Percentiles rank a stretch among this genome's conserved stretches.
Evolutionary conservation across 208 protist genomes (phyloP).

Genomic region (Acanthamoeba castellanii): DNA sequence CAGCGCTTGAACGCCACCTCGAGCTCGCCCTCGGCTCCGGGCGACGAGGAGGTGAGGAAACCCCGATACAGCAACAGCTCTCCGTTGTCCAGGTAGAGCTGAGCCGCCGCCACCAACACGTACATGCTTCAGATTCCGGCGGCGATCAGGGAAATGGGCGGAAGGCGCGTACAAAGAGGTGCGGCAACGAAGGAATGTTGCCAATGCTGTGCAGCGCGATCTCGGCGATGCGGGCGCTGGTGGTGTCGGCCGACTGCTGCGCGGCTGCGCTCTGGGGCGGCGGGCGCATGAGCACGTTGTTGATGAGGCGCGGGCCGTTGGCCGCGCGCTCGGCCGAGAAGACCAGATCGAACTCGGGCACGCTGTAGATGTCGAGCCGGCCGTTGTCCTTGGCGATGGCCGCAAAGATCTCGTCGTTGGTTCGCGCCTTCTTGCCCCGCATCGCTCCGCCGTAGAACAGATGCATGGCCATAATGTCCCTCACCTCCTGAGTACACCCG

Average conservation of each 20-base stretch:
- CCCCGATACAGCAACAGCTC: conserved; percentile 45
- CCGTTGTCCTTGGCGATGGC: conserved; percentile 2
- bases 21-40: not conserved
- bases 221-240: not conserved
- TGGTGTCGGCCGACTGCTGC: not conserved
- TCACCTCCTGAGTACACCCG: not conserved
- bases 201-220: conserved; percentile 50
- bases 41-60: not conserved
- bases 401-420: conserved; percentile 49
- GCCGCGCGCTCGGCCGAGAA: not conserved
- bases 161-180: conserved; percentile 11
- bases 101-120: not conserved
- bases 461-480: not conserved
- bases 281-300: conserved; percentile 13
- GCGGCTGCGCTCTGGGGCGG: not conserved
- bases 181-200: conserved; percentile 54
- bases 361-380: conserved; percentile 58
- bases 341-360: conserved; percentile 60
- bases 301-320: conserved; percentile 15
- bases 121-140: not conserved
- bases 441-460: conserved; percentile 61
- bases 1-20: conserved; percentile 54
- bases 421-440: not conserved
- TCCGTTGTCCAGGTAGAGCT: conserved; percentile 14
- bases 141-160: not conserved